Conservation (phyloP, 176 grass and related monocot genomes). For the Eragrostis nindensis region DNA sequence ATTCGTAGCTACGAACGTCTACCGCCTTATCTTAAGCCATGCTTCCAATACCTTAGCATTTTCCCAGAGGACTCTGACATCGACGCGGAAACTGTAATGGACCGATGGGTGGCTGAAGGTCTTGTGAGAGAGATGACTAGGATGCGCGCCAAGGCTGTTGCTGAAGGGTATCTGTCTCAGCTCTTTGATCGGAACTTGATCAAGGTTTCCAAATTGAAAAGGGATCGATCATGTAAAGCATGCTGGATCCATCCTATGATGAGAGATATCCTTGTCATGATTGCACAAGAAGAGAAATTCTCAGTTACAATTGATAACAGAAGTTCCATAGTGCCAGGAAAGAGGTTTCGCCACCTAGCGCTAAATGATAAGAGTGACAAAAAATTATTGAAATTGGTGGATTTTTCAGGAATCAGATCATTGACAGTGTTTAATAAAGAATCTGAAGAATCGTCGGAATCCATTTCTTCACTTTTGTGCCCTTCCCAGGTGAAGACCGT, state of each 20-base stretch:
- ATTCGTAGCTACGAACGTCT: neutral
- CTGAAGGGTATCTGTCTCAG: neutral
- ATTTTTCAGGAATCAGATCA: neutral
- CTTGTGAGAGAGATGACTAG: slow-evolving; percentile 17
- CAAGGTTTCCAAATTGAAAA: neutral
- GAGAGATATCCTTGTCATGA: slow-evolving; percentile 11
- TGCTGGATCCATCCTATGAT: slow-evolving; percentile 18
- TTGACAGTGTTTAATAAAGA: slow-evolving; percentile 10
- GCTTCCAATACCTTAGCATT: slow-evolving; percentile 19
- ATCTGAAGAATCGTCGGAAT: neutral
- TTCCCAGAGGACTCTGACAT: neutral
- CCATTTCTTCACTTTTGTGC: neutral
- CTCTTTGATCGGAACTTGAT: slow-evolving; percentile 2
- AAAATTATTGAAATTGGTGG: neutral
- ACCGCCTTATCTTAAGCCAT: slow-evolving; percentile 11
- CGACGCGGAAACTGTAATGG: neutral
- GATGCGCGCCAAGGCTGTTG: neutral
- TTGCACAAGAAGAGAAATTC: slow-evolving; percentile 26
- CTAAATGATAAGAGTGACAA: neutral
- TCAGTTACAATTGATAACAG: neutral
- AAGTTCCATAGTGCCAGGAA: neutral
- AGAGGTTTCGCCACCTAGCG: slow-evolving; percentile 1
- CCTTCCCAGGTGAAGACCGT: neutral
- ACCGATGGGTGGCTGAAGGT: neutral
- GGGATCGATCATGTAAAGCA: neutral